These are phyloP conservation scores for Russula emetica DNA, from an alignment of 768 basidiomycete species.

Conservation along the genomic window DNA sequence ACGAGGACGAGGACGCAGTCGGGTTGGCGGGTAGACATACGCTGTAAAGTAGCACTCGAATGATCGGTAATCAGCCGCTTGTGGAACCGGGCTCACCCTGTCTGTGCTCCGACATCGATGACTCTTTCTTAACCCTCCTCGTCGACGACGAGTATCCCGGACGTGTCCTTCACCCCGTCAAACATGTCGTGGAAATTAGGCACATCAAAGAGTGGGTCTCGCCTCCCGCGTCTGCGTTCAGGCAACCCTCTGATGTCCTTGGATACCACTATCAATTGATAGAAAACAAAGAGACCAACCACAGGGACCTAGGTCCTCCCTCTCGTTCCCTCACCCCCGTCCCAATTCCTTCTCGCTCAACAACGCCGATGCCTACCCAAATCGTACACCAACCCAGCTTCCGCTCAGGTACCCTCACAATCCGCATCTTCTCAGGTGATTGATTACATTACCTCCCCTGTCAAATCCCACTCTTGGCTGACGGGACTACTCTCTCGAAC, in stretches of 20 bases:
- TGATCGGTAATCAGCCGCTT: background rate
- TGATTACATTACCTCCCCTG: conserved; percentile 18
- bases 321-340: conserved; percentile 80
- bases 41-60: background rate
- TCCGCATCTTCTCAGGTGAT: conserved; percentile 90
- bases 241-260: conserved; percentile 1
- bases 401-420: conserved; percentile 88
- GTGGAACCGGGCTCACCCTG: background rate
- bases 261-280: conserved; percentile 7
- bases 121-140: conserved; percentile 11
- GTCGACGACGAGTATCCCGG: conserved; percentile 6
- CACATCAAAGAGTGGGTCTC: conserved; percentile 36
- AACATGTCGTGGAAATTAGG: conserved; percentile 58
- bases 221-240: background rate
- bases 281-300: conserved; percentile 58
- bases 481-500: background rate
- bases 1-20: background rate
- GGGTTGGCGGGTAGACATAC: background rate
- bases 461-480: background rate
- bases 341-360: conserved; percentile 60
- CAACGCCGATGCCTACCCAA: conserved; percentile 55
- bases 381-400: conserved; percentile 43
- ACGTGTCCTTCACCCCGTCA: conserved; percentile 19
- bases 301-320: conserved; percentile 62
- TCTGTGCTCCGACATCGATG: conserved; percentile 13